phyloP scores from a whole-genome alignment of 2,329 filamentous ascomycete genomes.

The Xylariaceae sp. region DNA sequence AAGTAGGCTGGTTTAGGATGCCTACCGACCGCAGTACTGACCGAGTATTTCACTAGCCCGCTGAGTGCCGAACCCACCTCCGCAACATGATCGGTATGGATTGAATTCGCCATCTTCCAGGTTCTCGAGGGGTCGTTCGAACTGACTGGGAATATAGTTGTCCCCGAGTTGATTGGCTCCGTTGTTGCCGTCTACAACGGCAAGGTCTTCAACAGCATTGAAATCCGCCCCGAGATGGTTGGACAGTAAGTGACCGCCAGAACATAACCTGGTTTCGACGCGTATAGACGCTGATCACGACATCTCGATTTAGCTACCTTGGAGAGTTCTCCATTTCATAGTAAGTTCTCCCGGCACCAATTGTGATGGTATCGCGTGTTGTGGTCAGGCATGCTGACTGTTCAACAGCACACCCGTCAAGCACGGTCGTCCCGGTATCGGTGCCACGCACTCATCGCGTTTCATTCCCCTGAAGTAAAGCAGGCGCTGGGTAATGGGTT shows the following conservation, averaged over 20 bases:
- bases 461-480: constrained; percentile 94
- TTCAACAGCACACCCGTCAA: constrained; percentile 89
- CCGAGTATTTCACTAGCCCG: constrained; percentile 6
- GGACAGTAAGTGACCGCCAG: constrained; percentile 64
- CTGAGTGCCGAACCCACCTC: constrained; percentile 63
- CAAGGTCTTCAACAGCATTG: constrained; percentile 99
- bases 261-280: neutral
- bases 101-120: neutral
- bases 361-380: neutral
- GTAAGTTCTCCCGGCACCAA: constrained; percentile 52
- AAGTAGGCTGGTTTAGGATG: neutral
- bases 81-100: constrained; percentile 83
- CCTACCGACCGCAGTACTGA: neutral
- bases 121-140: neutral
- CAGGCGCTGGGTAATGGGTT: constrained; percentile 12
- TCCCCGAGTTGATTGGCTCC: constrained; percentile 99
- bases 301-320: constrained; percentile 42
- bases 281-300: constrained; percentile 3
- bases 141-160: constrained; percentile 42
- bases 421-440: constrained; percentile 99
- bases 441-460: constrained; percentile 99
- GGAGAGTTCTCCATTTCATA: constrained; percentile 99
- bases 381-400: constrained; percentile 41
- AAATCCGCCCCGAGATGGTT: constrained; percentile 99
- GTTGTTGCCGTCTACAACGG: constrained; percentile 99